Evolutionary conservation across 129 eudicot species (phyloP).

Genomic region (Arctium minus): DNA sequence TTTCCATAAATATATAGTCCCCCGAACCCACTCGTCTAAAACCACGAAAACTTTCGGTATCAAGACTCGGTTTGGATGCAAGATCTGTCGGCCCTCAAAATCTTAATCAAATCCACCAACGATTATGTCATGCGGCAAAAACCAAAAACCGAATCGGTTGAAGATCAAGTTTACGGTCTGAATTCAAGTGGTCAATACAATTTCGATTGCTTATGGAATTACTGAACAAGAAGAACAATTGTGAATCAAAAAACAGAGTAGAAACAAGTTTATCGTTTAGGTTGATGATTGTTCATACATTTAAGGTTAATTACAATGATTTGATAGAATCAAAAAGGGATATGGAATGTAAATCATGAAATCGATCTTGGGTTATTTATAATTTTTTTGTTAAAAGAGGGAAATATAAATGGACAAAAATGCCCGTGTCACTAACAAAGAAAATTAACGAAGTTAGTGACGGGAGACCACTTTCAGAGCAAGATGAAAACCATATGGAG

Average conservation of each 20-base stretch:
- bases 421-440: too few relatives aligned
- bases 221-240: conserved; percentile 25
- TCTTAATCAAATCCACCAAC: conserved; percentile 36
- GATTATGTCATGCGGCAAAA: conserved; percentile 17
- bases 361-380: conserved; percentile 7
- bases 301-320: conserved; percentile 26
- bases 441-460: too few relatives aligned
- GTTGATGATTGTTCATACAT: background rate
- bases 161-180: conserved; percentile 36
- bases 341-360: conserved; percentile 28
- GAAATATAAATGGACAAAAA: too few relatives aligned
- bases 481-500: too few relatives aligned
- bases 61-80: conserved; percentile 50
- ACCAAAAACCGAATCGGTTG: conserved; percentile 33
- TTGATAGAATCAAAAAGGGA: conserved; percentile 29
- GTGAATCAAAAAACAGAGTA: background rate
- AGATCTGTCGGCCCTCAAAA: conserved; percentile 51
- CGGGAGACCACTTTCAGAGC: too few relatives aligned
- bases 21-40: conserved; percentile 28
- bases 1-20: conserved; percentile 19
- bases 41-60: conserved; percentile 24
- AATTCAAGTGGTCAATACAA: conserved; percentile 43
- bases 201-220: conserved; percentile 67
- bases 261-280: conserved; percentile 9
- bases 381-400: too few relatives aligned